Base-by-base conservation (phyloP, 2,329 filamentous ascomycete species). In the Fusarium tupiense region DNA sequence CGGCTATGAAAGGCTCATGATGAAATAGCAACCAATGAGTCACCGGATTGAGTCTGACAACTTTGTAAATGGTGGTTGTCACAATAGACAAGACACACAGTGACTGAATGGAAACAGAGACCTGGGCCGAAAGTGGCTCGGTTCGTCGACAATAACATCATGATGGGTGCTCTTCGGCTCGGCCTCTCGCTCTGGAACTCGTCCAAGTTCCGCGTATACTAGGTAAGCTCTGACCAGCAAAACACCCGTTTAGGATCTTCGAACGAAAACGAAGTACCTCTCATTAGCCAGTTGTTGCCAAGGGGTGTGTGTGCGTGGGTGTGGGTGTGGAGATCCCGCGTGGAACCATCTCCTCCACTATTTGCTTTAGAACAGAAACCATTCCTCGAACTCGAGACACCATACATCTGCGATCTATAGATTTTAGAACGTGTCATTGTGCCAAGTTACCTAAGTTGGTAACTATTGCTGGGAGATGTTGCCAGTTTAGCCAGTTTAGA, bases 291-390 rank as follows among this genome's bases (percentile, higher is more conserved):
- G 57, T 49, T 59, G 35, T 26, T 63, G 43, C 53, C 29, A 49
- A 64, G 22, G 60, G 54, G 26, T 37, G 31, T 50, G 44, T 35
- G 17, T 8, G 33, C 33, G 17, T 35, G 31, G 49, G 41, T 57
- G 50, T 37, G 33, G 50, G 47, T 62, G 72, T 75, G 72, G 72
- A 72, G 64, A 68, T 69, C 53, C 53, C 47, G 61, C 38, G 22
- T 31, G 35, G 46, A 38, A 47, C 60, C 63, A 68, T 38, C 31
- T 44, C 41, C 33, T 38, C 41, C 47, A 26, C 62, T 26, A 69
- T 44, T 53, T 62, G 52, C 43, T 44, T 53, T 62, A 47, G 43
- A 35, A 41, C 47, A 59, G 33, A 37, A 29, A 20, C 24, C 33
- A 40, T 68, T 56, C 33, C 38, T 37, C 47, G 29, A 70, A 66